Percentiles rank a stretch among this genome's conserved stretches.
Evolutionary conservation across 1,139 yeast genomes (phyloP).

Genomic region (Candida dubliniensis): DNA sequence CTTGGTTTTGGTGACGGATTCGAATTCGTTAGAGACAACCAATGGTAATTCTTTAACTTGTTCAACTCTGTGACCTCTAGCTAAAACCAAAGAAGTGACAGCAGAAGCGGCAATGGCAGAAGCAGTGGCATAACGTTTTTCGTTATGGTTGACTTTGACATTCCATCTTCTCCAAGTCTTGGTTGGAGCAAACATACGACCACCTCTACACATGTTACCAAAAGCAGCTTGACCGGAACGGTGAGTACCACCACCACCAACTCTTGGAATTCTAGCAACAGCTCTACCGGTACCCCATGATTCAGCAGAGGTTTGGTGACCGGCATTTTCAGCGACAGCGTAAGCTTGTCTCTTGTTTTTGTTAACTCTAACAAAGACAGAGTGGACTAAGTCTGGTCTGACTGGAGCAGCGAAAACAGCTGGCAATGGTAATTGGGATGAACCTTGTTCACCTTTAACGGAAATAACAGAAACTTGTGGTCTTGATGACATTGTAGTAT

Average conservation of each 20-base stretch:
- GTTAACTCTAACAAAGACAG: conserved; percentile 97
- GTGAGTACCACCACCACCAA: conserved; percentile 99
- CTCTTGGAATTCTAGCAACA: conserved; percentile 99
- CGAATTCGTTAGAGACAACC: conserved; percentile 92
- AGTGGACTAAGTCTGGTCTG: conserved; percentile 99
- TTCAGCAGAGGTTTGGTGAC: conserved; percentile 99
- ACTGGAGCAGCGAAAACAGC: conserved; percentile 99
- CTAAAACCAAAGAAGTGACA: conserved; percentile 96
- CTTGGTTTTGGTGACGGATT: conserved; percentile 94
- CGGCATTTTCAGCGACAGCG: conserved; percentile 99
- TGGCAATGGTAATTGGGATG: conserved; percentile 89
- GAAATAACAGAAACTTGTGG: conserved; percentile 97
- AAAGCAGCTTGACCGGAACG: conserved; percentile 99
- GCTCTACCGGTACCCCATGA: conserved; percentile 99
- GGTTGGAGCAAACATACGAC: conserved; percentile 99
- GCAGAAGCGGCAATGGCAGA: conserved; percentile 99
- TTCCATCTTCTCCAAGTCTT: conserved; percentile 99
- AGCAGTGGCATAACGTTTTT: conserved; percentile 99
- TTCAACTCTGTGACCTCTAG: conserved; percentile 99
- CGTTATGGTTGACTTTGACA: conserved; percentile 99
- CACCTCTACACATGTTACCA: conserved; percentile 99
- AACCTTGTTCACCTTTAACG: conserved; percentile 83
- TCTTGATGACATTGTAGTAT: conserved; percentile 66
- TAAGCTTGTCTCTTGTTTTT: conserved; percentile 99
- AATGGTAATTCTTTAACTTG: conserved; percentile 98